phyloP scores from a whole-genome alignment of 2,329 filamentous ascomycete genomes.

The Aureobasidium mangrovei region DNA sequence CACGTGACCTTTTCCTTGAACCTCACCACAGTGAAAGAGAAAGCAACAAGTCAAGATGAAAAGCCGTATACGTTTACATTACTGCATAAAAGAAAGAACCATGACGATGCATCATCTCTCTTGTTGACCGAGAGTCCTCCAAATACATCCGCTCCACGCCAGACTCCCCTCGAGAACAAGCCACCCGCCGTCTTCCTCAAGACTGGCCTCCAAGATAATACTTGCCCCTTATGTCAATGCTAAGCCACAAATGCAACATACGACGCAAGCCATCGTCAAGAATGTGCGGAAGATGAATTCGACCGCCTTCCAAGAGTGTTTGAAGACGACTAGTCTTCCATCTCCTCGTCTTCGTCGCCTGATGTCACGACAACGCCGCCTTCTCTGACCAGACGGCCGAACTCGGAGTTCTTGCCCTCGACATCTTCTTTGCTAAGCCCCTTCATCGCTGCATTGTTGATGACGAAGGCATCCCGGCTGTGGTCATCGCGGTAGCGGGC shows the following conservation, averaged over 20 bases:
- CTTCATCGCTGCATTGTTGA: slow-evolving; percentile 40
- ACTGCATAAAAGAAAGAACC: slow-evolving; percentile 2
- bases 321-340: slow-evolving; percentile 14
- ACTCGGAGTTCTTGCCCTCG: slow-evolving; percentile 33
- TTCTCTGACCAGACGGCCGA: slow-evolving; percentile 19
- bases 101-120: neutral
- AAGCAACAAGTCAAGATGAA: neutral
- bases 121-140: neutral
- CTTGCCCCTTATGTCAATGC: neutral
- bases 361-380: slow-evolving; percentile 13
- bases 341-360: slow-evolving; percentile 17
- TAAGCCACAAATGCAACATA: neutral
- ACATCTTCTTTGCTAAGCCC: slow-evolving; percentile 38
- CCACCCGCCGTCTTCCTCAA: neutral
- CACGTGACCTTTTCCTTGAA: neutral
- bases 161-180: neutral
- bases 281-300: neutral
- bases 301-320: no score
- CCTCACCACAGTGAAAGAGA: neutral
- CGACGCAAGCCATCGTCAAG: neutral
- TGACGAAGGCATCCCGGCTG: slow-evolving; percentile 34
- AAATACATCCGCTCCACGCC: neutral
- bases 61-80: slow-evolving; percentile 9
- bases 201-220: neutral
- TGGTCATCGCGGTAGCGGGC: slow-evolving; percentile 28